Evolutionary conservation across 768 basidiomycete species (phyloP).

Genomic region (Mycena crocata): DNA sequence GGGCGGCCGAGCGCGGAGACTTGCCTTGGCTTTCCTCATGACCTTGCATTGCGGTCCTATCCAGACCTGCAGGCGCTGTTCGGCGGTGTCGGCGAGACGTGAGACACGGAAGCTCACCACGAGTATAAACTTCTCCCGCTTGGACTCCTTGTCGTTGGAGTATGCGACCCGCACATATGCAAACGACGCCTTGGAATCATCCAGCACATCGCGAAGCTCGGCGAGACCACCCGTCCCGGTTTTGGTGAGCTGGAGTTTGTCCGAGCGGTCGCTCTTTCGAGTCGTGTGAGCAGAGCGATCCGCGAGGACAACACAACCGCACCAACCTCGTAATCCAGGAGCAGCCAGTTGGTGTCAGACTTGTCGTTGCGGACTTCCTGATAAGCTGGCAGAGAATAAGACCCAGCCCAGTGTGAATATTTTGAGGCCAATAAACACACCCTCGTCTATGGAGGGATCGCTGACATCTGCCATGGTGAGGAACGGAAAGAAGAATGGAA

Average conservation of each 20-base stretch:
- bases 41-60: conserved; percentile 87
- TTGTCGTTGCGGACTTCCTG: conserved; percentile 88
- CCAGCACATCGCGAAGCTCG: conserved; percentile 79
- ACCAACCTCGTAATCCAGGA: conserved; percentile 84
- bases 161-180: conserved; percentile 89
- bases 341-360: conserved; percentile 88
- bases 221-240: conserved; percentile 85
- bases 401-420: conserved; percentile 9
- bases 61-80: conserved; percentile 62
- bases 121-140: conserved; percentile 90
- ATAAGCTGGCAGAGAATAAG: conserved; percentile 68
- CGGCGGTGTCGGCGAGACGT: conserved; percentile 24
- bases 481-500: conserved; percentile 19
- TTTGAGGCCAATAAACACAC: conserved; percentile 50
- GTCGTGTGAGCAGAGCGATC: conserved; percentile 22
- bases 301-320: not conserved
- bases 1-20: conserved; percentile 41
- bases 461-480: conserved; percentile 81
- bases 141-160: conserved; percentile 87
- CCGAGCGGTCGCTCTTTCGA: conserved; percentile 74
- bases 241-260: conserved; percentile 81
- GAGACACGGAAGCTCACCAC: conserved; percentile 54
- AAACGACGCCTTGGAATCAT: conserved; percentile 82
- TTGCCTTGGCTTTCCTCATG: conserved; percentile 92
- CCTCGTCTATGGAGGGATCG: conserved; percentile 78